Evolutionary conservation across 345 rosid species (phyloP).

Genomic region (Corchorus olitorius): DNA sequence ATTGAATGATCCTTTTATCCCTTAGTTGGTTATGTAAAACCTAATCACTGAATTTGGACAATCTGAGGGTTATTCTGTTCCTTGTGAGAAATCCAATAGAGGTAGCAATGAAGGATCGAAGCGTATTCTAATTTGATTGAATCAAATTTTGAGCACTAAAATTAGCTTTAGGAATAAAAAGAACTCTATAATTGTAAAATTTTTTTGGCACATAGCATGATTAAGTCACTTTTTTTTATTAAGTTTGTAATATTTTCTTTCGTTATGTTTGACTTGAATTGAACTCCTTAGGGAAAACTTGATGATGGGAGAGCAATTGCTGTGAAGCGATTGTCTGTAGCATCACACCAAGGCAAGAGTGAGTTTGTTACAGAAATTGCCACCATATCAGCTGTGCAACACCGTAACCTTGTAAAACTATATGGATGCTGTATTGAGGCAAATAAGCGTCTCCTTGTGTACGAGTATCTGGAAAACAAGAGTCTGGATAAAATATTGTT

Average conservation of each 20-base stretch:
- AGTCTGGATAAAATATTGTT: constrained; percentile 58
- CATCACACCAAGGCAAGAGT: constrained; percentile 69
- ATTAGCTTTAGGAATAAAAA: too few species aligned
- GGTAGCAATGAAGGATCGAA: too few species aligned
- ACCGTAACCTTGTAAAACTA: constrained; percentile 59
- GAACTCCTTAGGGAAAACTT: constrained; percentile 37
- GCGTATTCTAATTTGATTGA: too few species aligned
- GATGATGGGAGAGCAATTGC: constrained; percentile 67
- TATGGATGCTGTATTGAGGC: constrained; percentile 58
- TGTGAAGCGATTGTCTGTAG: constrained; percentile 67
- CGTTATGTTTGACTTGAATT: background rate
- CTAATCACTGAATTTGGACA: background rate
- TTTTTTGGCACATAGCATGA: too few species aligned
- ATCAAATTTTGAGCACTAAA: too few species aligned
- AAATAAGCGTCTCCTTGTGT: constrained; percentile 46
- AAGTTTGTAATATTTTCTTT: background rate
- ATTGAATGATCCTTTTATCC: background rate
- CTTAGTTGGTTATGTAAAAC: background rate
- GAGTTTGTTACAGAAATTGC: constrained; percentile 77
- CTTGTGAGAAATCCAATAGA: too few species aligned
- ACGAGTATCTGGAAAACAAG: constrained; percentile 53
- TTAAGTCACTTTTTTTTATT: too few species aligned
- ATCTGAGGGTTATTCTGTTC: background rate
- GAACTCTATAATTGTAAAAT: too few species aligned
- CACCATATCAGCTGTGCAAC: constrained; percentile 62